A percentile compares a stretch with the other conserved stretches of the same genome.
These are phyloP conservation scores for Coemansia sp. DNA, from an alignment of 192 early-diverging fungal genomes.

Conservation along the genomic window DNA sequence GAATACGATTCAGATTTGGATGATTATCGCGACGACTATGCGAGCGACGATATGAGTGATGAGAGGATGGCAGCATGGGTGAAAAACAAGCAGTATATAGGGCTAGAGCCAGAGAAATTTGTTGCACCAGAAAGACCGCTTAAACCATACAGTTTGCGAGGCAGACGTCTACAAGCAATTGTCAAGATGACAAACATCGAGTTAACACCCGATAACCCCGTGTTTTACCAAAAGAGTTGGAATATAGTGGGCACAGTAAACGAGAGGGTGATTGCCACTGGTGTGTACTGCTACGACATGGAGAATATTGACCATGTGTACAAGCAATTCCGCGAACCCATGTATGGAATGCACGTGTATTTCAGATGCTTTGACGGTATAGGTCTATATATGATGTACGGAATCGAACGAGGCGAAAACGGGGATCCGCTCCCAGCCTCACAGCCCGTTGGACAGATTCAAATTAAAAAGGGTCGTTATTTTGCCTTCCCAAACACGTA, in stretches of 20 bases:
- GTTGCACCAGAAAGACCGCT: constrained; percentile 18
- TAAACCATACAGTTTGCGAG: constrained; percentile 30
- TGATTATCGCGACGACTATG: constrained; percentile 14
- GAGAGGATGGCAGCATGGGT: constrained; percentile 24
- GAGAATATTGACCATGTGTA: constrained; percentile 65
- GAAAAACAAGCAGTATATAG: constrained; percentile 11
- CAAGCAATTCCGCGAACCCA: constrained; percentile 56
- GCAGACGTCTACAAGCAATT: constrained; percentile 57
- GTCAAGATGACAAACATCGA: constrained; percentile 68
- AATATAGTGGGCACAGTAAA: constrained; percentile 69
- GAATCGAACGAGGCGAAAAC: constrained; percentile 21
- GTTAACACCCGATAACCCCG: constrained; percentile 62
- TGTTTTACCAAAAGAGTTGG: constrained; percentile 57
- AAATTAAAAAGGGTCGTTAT: constrained; percentile 54
- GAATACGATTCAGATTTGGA: too few species aligned
- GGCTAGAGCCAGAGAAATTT: constrained; percentile 42
- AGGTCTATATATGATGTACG: constrained; percentile 36
- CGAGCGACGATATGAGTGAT: constrained; percentile 10
- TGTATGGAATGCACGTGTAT: constrained; percentile 2
- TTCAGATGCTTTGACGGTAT: constrained; percentile 27
- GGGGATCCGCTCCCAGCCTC: constrained; percentile 8
- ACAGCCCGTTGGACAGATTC: constrained; percentile 50
- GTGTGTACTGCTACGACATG: constrained; percentile 68
- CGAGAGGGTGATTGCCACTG: constrained; percentile 70
- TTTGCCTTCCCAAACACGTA: constrained; percentile 69